A percentile compares a stretch with the other conserved stretches of the same genome.
These are phyloP conservation scores for Malus asiatica DNA, from an alignment of 306 rosid species.

Conservation along the genomic window DNA sequence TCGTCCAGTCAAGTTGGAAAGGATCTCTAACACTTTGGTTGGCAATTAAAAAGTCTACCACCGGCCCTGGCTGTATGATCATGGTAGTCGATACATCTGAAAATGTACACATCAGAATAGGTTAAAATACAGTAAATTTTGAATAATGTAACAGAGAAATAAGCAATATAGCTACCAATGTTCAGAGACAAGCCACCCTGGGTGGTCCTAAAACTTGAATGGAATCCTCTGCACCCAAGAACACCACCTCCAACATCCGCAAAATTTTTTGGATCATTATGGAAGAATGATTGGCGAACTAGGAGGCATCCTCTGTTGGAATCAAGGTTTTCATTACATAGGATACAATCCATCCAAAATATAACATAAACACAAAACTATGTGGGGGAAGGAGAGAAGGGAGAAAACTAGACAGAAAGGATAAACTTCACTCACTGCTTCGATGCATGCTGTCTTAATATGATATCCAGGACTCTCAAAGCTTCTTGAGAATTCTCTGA, in stretches of 20 bases:
- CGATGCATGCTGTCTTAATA: constrained; percentile 86
- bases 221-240: constrained; percentile 83
- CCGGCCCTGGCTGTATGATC: constrained; percentile 83
- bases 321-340: not conserved
- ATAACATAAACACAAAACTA: not conserved
- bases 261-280: constrained; percentile 50
- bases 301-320: constrained; percentile 85
- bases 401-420: not conserved
- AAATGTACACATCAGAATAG: not conserved
- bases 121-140: not conserved
- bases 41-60: constrained; percentile 73
- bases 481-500: constrained; percentile 85
- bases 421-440: constrained; percentile 54
- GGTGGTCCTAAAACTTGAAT: constrained; percentile 84
- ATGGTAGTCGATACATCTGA: constrained; percentile 91
- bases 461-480: constrained; percentile 73
- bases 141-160: not conserved
- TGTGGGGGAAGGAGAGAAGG: not conserved
- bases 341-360: not conserved
- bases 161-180: constrained; percentile 39
- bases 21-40: constrained; percentile 81
- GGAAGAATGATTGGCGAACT: constrained; percentile 83
- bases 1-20: constrained; percentile 60
- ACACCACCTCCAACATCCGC: constrained; percentile 88
- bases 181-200: constrained; percentile 83